Percentiles rank a stretch among this genome's conserved stretches.
phyloP scores from a whole-genome alignment of 2,329 filamentous ascomycete genomes.

The Cercospora berteroae region DNA sequence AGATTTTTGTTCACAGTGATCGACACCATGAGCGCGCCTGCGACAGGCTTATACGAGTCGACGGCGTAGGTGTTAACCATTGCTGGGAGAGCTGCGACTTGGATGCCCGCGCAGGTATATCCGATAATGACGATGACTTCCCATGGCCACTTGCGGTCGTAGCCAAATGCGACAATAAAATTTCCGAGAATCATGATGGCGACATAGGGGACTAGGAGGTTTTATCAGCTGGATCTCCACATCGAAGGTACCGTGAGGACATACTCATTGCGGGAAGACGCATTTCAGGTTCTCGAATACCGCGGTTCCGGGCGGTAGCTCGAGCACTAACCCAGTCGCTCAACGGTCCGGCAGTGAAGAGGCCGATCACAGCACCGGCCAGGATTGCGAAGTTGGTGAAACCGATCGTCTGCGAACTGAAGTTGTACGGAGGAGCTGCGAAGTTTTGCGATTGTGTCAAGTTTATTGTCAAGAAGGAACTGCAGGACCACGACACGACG shows the following conservation, averaged over 20 bases:
- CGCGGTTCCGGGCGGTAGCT: conserved; percentile 53
- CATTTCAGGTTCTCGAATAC: conserved; percentile 60
- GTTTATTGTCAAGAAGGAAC: conserved; percentile 59
- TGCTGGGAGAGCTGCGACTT: conserved; percentile 59
- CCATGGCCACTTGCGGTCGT: conserved; percentile 49
- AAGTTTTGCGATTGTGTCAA: conserved; percentile 58
- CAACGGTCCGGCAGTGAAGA: conserved; percentile 55
- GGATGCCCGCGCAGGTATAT: conserved; percentile 57
- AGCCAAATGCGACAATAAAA: conserved; percentile 49
- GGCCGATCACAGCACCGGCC: conserved; percentile 54
- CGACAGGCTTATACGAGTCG: conserved; percentile 63
- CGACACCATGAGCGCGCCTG: conserved; percentile 58
- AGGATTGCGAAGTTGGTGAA: conserved; percentile 60
- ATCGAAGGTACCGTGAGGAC: conserved; percentile 1
- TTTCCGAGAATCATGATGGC: conserved; percentile 58
- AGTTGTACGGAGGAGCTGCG: conserved; percentile 56
- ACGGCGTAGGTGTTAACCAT: conserved; percentile 61
- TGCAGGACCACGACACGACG: conserved; percentile 60
- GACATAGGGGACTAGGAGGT: conserved; percentile 52
- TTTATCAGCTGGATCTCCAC: neutral
- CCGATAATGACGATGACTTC: conserved; percentile 57
- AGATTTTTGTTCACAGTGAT: conserved; percentile 65
- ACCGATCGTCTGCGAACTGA: conserved; percentile 50
- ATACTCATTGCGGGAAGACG: conserved; percentile 48
- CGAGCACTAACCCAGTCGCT: conserved; percentile 57